Conservation (phyloP, 2,329 filamentous ascomycete genomes). For the Fusarium succisae region DNA sequence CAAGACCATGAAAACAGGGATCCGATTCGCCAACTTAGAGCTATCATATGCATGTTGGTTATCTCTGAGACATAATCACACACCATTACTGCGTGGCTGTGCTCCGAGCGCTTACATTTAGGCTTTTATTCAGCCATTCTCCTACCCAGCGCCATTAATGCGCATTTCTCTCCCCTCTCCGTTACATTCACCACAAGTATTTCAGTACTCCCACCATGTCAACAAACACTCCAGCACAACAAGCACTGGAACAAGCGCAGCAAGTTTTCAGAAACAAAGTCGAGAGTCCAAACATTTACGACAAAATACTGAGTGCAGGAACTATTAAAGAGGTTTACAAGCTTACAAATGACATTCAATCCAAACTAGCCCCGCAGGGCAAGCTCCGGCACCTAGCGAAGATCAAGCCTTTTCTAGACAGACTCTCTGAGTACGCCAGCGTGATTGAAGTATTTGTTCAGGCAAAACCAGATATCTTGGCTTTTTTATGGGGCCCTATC, state of each 20-base stretch:
- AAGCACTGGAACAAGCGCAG: background rate
- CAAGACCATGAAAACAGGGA: background rate
- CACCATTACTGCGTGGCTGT: background rate
- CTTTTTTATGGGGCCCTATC: background rate
- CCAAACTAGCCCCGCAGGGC: background rate
- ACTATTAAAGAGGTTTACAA: background rate
- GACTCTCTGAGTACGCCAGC: background rate
- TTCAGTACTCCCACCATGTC: background rate
- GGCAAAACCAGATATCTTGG: background rate
- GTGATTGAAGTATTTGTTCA: background rate
- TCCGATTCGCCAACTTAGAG: background rate
- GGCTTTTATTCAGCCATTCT: no score
- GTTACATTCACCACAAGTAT: background rate
- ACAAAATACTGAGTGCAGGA: background rate
- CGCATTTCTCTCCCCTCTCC: background rate
- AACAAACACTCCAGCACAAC: background rate
- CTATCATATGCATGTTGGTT: background rate
- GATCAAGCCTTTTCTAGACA: background rate
- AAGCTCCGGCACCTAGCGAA: background rate
- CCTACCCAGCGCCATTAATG: no score
- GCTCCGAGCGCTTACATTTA: background rate
- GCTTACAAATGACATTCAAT: background rate
- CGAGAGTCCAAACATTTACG: background rate
- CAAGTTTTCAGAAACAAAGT: background rate
- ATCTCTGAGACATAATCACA: background rate